A percentile compares a stretch with the other conserved stretches of the same genome.
Conservation (phyloP, 352 stramenopile species). For the Globisporangium megalacanthum region DNA sequence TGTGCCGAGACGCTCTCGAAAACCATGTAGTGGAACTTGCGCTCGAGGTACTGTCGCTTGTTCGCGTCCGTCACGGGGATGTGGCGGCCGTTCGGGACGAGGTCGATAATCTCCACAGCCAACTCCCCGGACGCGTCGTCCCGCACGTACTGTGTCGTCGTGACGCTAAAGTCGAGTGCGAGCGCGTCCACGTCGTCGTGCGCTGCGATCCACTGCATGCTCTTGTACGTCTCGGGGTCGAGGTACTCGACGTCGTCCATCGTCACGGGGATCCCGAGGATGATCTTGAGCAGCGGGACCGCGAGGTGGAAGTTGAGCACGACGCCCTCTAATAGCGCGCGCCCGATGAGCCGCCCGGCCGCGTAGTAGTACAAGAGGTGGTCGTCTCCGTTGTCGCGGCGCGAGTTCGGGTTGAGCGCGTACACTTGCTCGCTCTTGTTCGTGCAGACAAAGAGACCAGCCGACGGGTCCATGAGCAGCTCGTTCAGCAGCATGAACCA, state of each 20-base stretch:
- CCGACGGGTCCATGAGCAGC: conserved; percentile 32
- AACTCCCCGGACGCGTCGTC: background rate
- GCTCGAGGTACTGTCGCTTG: conserved; percentile 91
- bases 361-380: conserved; percentile 68
- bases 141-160: conserved; percentile 14
- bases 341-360: conserved; percentile 45
- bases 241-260: conserved; percentile 91
- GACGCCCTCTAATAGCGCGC: conserved; percentile 85
- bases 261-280: conserved; percentile 92
- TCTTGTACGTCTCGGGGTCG: conserved; percentile 55
- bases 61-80: conserved; percentile 95
- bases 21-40: conserved; percentile 91
- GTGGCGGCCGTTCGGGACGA: conserved; percentile 46
- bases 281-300: conserved; percentile 95
- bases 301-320: conserved; percentile 94
- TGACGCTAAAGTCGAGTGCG: conserved; percentile 61
- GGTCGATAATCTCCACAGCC: conserved; percentile 36
- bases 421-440: conserved; percentile 49
- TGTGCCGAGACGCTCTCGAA: conserved; percentile 89
- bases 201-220: conserved; percentile 60
- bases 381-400: conserved; percentile 47
- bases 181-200: conserved; percentile 51
- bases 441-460: conserved; percentile 51
- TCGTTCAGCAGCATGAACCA: conserved; percentile 86
- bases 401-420: conserved; percentile 63